Evolutionary conservation across 208 protist species (phyloP).

Genomic region (Leishmania tarentolae): DNA sequence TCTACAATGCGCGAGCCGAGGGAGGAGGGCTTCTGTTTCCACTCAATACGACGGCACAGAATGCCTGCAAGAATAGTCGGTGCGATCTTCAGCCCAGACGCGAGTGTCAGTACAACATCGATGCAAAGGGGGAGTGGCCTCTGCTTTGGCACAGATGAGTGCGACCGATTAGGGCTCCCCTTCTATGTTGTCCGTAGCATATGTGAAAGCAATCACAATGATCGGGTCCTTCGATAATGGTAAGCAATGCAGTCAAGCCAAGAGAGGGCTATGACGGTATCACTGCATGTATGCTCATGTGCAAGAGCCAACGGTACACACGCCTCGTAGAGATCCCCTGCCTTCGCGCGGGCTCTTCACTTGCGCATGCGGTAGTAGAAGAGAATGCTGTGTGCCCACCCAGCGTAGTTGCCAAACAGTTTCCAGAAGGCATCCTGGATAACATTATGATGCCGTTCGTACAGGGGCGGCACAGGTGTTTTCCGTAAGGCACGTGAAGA

Average conservation of each 20-base stretch:
- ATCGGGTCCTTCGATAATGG: neutral
- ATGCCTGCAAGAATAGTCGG: neutral
- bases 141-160: neutral
- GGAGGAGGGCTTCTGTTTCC: too few relatives aligned
- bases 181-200: neutral
- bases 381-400: conserved; percentile 79
- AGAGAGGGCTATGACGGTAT: neutral
- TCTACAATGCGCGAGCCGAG: too few relatives aligned
- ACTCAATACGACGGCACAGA: too few relatives aligned
- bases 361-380: conserved; percentile 64
- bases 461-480: conserved; percentile 31
- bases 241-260: neutral
- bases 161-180: neutral
- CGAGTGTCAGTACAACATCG: neutral
- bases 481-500: neutral
- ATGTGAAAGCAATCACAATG: neutral
- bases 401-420: conserved; percentile 69
- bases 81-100: neutral
- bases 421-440: conserved; percentile 64
- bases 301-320: neutral
- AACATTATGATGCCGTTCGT: conserved; percentile 64
- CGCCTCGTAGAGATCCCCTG: neutral
- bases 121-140: neutral
- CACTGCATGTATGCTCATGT: neutral
- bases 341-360: neutral